Conservation (phyloP, 2,329 filamentous ascomycete genomes). For the Diplodia seriata region DNA sequence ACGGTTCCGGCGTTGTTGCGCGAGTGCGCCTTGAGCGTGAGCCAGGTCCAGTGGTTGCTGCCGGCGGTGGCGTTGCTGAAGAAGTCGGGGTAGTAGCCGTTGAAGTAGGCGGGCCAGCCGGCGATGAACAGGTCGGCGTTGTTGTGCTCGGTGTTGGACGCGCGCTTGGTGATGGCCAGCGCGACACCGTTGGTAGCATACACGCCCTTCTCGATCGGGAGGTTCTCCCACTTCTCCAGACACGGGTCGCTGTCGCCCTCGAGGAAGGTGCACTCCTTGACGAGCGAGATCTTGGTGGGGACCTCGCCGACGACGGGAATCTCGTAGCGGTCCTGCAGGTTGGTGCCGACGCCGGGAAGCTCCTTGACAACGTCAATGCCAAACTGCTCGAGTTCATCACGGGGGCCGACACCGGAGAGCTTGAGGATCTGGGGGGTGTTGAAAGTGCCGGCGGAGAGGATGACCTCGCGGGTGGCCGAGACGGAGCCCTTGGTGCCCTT, state of each 20-base stretch:
- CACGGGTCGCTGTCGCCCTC: constrained; percentile 50
- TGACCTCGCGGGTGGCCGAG: constrained; percentile 54
- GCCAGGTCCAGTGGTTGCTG: constrained; percentile 57
- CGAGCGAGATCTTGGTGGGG: constrained; percentile 44
- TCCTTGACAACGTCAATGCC: constrained; percentile 63
- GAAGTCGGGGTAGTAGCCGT: constrained; percentile 64
- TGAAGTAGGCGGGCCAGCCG: constrained; percentile 62
- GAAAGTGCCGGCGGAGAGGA: constrained; percentile 61
- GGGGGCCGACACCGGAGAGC: constrained; percentile 68
- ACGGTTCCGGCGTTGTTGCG: constrained; percentile 69
- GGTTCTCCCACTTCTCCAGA: constrained; percentile 44
- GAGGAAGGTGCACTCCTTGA: constrained; percentile 47
- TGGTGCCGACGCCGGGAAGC: constrained; percentile 68
- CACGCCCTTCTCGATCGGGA: constrained; percentile 45
- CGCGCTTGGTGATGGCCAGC: constrained; percentile 54
- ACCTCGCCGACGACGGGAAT: constrained; percentile 60
- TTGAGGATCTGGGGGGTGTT: constrained; percentile 71
- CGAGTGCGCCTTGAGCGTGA: constrained; percentile 67
- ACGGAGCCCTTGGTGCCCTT: constrained; percentile 51
- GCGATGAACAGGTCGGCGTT: constrained; percentile 56
- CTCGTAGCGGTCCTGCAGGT: constrained; percentile 68
- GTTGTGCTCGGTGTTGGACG: constrained; percentile 54
- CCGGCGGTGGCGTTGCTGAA: constrained; percentile 54
- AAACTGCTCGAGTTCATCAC: constrained; percentile 59
- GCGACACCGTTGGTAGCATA: constrained; percentile 62